These are phyloP conservation scores for Babjeviella inositovora DNA, from an alignment of 805 yeast species.

Conservation along the genomic window DNA sequence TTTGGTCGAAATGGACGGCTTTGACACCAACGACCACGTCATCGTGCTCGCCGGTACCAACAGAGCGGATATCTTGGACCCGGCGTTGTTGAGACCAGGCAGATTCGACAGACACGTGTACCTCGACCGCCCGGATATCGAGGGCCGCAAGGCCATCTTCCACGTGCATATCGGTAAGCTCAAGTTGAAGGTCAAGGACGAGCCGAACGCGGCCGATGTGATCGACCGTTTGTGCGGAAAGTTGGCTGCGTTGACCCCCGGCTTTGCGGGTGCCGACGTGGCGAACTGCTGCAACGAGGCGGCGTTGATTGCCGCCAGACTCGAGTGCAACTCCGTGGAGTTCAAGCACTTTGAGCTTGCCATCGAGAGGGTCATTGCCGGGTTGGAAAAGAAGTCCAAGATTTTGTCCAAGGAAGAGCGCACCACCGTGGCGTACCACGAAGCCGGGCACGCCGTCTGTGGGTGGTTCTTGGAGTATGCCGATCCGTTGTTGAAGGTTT, in stretches of 20 bases:
- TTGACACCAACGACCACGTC: constrained; percentile 74
- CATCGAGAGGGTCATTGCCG: constrained; percentile 88
- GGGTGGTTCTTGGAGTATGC: constrained; percentile 87
- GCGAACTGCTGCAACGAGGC: constrained; percentile 93
- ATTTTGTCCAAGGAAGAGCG: constrained; percentile 71
- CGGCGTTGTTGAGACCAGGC: constrained; percentile 87
- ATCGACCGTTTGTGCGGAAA: constrained; percentile 60
- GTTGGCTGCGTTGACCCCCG: constrained; percentile 85
- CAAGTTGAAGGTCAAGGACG: constrained; percentile 22
- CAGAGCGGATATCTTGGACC: constrained; percentile 80
- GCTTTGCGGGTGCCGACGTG: constrained; percentile 92
- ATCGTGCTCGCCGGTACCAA: constrained; percentile 93
- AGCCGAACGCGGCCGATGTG: constrained; percentile 20
- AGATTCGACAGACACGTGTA: constrained; percentile 84
- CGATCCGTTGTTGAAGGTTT: constrained; percentile 84
- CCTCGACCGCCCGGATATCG: constrained; percentile 77
- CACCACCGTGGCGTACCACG: constrained; percentile 81
- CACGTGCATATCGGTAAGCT: constrained; percentile 61
- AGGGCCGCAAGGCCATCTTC: constrained; percentile 79
- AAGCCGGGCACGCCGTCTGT: constrained; percentile 94
- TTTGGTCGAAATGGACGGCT: constrained; percentile 93
- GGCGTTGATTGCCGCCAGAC: constrained; percentile 83
- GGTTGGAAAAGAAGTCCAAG: constrained; percentile 76
- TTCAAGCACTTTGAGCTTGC: constrained; percentile 78
- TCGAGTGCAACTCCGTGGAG: constrained; percentile 42